A percentile compares a stretch with the other conserved stretches of the same genome.
Conservation (phyloP, 2,329 filamentous ascomycete genomes). For the Raffaelea arxii region DNA sequence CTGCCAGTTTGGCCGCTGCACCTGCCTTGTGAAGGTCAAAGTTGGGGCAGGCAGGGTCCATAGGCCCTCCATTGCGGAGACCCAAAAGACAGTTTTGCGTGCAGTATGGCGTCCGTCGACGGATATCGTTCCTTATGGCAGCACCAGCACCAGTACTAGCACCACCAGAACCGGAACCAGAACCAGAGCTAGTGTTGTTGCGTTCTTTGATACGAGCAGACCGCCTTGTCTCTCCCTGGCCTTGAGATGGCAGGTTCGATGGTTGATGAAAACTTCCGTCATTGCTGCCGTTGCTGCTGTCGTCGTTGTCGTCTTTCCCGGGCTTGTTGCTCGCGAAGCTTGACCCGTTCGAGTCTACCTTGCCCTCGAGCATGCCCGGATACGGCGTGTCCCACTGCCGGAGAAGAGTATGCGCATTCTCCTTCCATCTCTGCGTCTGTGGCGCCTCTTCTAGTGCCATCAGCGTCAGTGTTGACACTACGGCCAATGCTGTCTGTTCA, state of each 20-base stretch:
- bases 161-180: no score
- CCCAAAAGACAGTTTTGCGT: not conserved
- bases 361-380: not conserved
- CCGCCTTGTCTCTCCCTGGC: not conserved
- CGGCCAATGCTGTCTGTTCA: not conserved
- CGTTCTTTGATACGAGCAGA: no score
- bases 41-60: not conserved
- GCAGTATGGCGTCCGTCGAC: not conserved
- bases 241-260: not conserved
- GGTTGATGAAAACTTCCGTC: no score
- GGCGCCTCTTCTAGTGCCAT: not conserved
- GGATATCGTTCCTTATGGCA: not conserved
- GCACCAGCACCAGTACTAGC: no score
- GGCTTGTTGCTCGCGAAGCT: not conserved
- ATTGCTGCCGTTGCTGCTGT: not conserved
- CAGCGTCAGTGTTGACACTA: not conserved
- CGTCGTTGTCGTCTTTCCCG: not conserved
- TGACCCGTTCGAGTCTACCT: not conserved
- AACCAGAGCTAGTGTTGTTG: no score
- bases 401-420: not conserved
- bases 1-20: no score
- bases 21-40: not conserved
- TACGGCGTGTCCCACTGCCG: not conserved
- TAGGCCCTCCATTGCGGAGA: not conserved
- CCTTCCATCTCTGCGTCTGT: constrained; percentile 3